Evolutionary conservation across 495 filamentous ascomycete genomes (phyloP), one percentile per base, ranked within the genome.

Genomic region (Recurvomyces mirabilis): DNA sequence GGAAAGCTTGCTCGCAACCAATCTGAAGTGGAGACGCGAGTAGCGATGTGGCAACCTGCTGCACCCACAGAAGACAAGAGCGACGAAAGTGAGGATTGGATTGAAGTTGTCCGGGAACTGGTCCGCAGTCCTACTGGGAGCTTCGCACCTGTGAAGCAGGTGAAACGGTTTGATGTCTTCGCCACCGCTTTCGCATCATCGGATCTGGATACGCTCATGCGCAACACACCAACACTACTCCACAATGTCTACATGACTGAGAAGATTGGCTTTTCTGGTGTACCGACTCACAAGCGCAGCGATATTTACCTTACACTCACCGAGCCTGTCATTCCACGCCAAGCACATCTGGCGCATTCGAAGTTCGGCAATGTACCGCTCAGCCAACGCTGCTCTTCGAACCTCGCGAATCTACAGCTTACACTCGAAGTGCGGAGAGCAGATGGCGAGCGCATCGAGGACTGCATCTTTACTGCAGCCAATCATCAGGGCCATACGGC

Each of bases 221-320:
- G 79, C 47, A 74, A 79, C 34, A 95, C 88, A 12, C 93, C 89
- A 7, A 96, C 91, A 0, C 65, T 93, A 4, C 74, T 96, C 26
- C 84, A 93, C 41, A 77, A 79, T 31, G 74, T 95, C 44, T 71
- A 71, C 47, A 79, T 79, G 52, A 89, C 87, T 5, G 75, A 71
- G 49, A 87, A 89, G 60, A 87, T 94, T 54, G 89, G 87, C n/a
- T 99, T 99, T 63, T 81, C 91, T 2, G 87, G 87, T 15, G 88
- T 87, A 6, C 91, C 91, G 1, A 84, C 82, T 0, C 84, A 83
- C 54, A 72, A 85, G 7, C 67, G 91, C 49, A 93, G 84, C 11
- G 91, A 99, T 57, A 95, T 99, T 36, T 99, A 96, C 58, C 59
- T 99, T 18, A 93, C 85, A 0, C 60, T 99, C 38, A 73, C 75